These are phyloP conservation scores for Penicillium sp. DNA, from an alignment of 2,329 filamentous ascomycete species.

Conservation along the genomic window DNA sequence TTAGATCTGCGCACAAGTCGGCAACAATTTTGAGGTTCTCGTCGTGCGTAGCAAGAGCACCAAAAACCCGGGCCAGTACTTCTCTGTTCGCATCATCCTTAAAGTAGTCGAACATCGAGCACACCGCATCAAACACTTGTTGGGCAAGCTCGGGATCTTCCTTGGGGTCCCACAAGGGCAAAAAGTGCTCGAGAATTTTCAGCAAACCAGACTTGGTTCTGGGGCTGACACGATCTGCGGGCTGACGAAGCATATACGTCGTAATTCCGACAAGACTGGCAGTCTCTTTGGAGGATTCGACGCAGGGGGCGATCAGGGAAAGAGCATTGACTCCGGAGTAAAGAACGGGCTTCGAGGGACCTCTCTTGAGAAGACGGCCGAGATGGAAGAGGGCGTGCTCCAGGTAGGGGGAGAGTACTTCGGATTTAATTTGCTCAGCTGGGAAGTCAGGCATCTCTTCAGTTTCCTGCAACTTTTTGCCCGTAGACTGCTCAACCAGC, in stretches of 20 bases:
- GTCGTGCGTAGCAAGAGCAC: conserved; percentile 67
- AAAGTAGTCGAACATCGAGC: conserved; percentile 86
- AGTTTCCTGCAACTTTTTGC: conserved; percentile 54
- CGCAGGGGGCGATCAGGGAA: conserved; percentile 70
- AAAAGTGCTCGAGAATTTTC: conserved; percentile 75
- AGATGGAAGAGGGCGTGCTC: conserved; percentile 61
- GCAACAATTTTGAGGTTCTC: conserved; percentile 63
- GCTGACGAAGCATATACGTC: conserved; percentile 78
- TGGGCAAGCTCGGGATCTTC: conserved; percentile 59
- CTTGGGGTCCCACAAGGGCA: conserved; percentile 62
- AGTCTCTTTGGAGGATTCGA: conserved; percentile 63
- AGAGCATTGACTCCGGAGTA: conserved; percentile 77
- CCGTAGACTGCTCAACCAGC: conserved; percentile 61
- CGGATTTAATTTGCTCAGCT: conserved; percentile 35
- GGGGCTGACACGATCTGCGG: conserved; percentile 77
- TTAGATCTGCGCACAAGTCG: conserved; percentile 72
- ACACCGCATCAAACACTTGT: conserved; percentile 70
- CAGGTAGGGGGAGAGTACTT: conserved; percentile 57
- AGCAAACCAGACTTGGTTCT: conserved; percentile 80
- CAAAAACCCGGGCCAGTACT: conserved; percentile 70
- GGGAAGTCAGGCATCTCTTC: conserved; percentile 46
- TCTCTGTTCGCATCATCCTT: conserved; percentile 75
- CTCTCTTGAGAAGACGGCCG: conserved; percentile 55
- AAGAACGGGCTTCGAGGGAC: conserved; percentile 70
- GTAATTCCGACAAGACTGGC: conserved; percentile 77